Evolutionary conservation across 2,329 filamentous ascomycete species (phyloP).

Genomic region (Parascedosporium putredinis): DNA sequence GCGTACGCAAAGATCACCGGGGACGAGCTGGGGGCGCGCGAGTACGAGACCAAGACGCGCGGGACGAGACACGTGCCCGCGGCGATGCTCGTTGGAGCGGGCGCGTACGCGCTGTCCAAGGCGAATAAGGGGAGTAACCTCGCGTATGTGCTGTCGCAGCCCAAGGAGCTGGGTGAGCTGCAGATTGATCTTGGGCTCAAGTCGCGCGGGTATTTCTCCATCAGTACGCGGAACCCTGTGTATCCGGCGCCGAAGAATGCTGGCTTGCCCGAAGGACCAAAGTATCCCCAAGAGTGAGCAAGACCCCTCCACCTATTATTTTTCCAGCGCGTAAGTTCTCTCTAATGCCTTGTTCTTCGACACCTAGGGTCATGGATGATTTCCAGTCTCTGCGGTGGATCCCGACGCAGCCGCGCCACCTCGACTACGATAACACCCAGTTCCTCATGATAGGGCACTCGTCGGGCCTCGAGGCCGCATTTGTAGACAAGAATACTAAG

Average conservation of each 20-base stretch:
- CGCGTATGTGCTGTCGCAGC: conserved; percentile 69
- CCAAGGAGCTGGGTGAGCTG: conserved; percentile 56
- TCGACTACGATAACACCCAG: conserved; percentile 67
- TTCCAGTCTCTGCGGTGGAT: conserved; percentile 68
- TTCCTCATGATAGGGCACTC: conserved; percentile 67
- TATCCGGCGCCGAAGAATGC: conserved; percentile 54
- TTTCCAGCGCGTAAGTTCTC: conserved; percentile 2
- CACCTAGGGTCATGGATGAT: conserved; percentile 44
- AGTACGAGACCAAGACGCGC: conserved; percentile 67
- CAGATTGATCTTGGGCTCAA: conserved; percentile 66
- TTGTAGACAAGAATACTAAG: neutral
- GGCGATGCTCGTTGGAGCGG: conserved; percentile 69
- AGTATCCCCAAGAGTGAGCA: conserved; percentile 60
- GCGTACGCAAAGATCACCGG: conserved; percentile 62
- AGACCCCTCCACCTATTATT: neutral
- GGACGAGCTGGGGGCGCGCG: conserved; percentile 53
- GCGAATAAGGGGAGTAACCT: conserved; percentile 65
- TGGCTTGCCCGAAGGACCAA: conserved; percentile 51
- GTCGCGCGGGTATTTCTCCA: conserved; percentile 63
- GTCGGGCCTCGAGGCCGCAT: conserved; percentile 4
- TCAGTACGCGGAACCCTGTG: conserved; percentile 72
- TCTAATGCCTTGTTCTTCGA: no score
- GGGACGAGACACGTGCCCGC: conserved; percentile 59
- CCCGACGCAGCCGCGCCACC: conserved; percentile 59
- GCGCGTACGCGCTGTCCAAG: conserved; percentile 70